These are phyloP conservation scores for Protomyces arabidopsidicola DNA, from an alignment of 1,139 yeast genomes.

Conservation along the genomic window DNA sequence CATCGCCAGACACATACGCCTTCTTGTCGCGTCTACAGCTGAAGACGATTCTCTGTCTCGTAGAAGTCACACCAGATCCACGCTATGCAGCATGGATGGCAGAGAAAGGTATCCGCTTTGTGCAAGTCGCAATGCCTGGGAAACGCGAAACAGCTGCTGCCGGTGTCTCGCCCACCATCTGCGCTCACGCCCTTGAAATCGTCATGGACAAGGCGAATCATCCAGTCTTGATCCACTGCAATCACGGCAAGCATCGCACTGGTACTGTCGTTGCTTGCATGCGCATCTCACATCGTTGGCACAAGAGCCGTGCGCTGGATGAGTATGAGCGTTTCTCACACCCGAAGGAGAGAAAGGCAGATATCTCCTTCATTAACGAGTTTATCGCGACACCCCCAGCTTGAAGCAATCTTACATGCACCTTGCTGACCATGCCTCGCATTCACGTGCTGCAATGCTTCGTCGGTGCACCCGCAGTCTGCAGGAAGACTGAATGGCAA, in stretches of 20 bases:
- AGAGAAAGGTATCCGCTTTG: conserved; percentile 59
- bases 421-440: too few relatives aligned
- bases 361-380: conserved; percentile 82
- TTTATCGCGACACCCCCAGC: background rate
- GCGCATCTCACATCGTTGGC: conserved; percentile 72
- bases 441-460: too few relatives aligned
- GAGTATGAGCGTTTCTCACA: conserved; percentile 91
- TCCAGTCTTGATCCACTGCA: conserved; percentile 88
- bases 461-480: too few relatives aligned
- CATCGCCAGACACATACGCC: conserved; percentile 72
- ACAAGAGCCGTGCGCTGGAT: conserved; percentile 85
- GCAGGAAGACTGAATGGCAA: too few relatives aligned
- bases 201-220: conserved; percentile 80
- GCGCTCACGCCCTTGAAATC: conserved; percentile 75
- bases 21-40: conserved; percentile 60
- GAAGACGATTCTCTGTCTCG: conserved; percentile 64
- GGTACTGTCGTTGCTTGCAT: conserved; percentile 94
- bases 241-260: conserved; percentile 92
- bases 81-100: conserved; percentile 59
- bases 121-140: conserved; percentile 90
- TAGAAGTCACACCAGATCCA: conserved; percentile 91
- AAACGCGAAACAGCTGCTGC: conserved; percentile 90
- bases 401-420: too few relatives aligned
- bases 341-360: conserved; percentile 91
- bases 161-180: conserved; percentile 60